These are phyloP conservation scores for Nepenthes alata DNA, from an alignment of 179 eudicot genomes.

Conservation along the genomic window DNA sequence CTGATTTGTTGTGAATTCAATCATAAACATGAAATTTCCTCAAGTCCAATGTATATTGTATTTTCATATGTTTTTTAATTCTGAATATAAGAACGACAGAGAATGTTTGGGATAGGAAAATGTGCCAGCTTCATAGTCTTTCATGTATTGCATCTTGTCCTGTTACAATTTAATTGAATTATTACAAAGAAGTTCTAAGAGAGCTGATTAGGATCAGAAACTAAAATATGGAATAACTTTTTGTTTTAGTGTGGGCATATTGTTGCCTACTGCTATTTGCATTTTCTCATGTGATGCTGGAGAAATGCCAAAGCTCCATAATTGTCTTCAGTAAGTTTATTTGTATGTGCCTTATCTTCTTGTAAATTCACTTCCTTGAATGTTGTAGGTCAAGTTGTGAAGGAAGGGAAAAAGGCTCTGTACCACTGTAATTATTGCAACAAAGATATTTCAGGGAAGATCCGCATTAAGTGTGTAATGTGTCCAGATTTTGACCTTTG, in stretches of 20 bases:
- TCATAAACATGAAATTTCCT: too few species aligned
- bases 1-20: too few species aligned
- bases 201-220: too few species aligned
- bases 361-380: conserved; percentile 7
- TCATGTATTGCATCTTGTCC: too few species aligned
- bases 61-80: too few species aligned
- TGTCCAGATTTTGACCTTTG: conserved; percentile 89
- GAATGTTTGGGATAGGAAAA: too few species aligned
- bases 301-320: not conserved
- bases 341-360: not conserved
- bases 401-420: conserved; percentile 63
- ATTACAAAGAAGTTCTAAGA: too few species aligned
- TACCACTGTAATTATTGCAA: conserved; percentile 93
- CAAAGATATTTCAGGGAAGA: conserved; percentile 73
- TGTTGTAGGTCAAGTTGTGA: conserved; percentile 49
- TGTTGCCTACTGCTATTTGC: not conserved
- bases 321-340: not conserved
- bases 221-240: not conserved
- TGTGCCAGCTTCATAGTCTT: too few species aligned
- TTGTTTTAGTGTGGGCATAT: not conserved
- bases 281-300: not conserved
- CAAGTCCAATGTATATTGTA: too few species aligned
- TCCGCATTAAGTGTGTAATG: conserved; percentile 68
- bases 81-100: too few species aligned
- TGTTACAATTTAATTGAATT: too few species aligned